Evolutionary conservation across 148 eudicot species (phyloP).

Genomic region (Heliamphora exappendiculata): DNA sequence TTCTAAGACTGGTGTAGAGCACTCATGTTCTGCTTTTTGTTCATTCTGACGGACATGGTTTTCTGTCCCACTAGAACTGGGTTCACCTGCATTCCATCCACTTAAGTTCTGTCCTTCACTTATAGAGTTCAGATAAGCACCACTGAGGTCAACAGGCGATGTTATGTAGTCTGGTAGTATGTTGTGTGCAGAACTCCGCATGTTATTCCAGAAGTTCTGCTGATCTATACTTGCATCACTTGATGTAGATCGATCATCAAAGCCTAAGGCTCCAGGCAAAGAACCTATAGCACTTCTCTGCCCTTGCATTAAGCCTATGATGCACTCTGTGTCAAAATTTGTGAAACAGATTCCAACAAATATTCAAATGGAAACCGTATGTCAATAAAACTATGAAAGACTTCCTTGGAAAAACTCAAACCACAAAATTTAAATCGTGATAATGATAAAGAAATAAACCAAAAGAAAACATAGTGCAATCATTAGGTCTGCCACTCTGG

Average conservation of each 20-base stretch:
- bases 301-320: conserved; percentile 70
- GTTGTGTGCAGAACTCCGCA: conserved; percentile 42
- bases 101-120: conserved; percentile 22
- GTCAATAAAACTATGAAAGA: not conserved
- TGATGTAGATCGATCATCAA: conserved; percentile 60
- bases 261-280: conserved; percentile 61
- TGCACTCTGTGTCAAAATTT: conserved; percentile 6
- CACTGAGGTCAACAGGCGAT: conserved; percentile 28
- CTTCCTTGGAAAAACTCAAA: conserved; percentile 27
- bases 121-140: conserved; percentile 18
- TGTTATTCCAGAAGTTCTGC: conserved; percentile 59
- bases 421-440: not conserved
- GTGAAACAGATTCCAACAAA: conserved; percentile 4
- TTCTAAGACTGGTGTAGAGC: conserved; percentile 27
- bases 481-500: not conserved
- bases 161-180: conserved; percentile 36
- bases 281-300: conserved; percentile 71
- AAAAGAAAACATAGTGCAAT: not conserved
- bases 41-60: conserved; percentile 16
- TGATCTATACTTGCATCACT: conserved; percentile 53
- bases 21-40: conserved; percentile 19
- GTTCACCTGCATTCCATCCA: conserved; percentile 37
- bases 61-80: conserved; percentile 27
- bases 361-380: not conserved
- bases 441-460: not conserved